A percentile compares a stretch with the other conserved stretches of the same genome.
Conservation (phyloP, 169 alveolate species). For the Hepatocystis sp. region DNA sequence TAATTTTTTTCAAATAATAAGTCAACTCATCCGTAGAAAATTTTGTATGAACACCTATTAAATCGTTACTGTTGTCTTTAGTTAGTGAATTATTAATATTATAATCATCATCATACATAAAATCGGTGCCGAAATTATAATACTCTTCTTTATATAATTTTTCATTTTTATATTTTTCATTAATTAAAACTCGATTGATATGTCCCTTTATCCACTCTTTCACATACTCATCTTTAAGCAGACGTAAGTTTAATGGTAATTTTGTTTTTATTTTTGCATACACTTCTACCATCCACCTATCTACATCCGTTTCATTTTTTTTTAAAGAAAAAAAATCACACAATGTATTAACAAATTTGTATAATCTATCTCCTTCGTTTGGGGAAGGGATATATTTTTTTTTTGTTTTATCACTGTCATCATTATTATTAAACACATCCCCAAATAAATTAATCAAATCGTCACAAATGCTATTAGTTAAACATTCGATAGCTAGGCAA, state of each 20-base stretch:
- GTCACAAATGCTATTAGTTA: slow-evolving; percentile 60
- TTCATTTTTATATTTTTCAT: slow-evolving; percentile 56
- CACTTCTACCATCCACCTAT: slow-evolving; percentile 59
- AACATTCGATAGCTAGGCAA: slow-evolving; percentile 56
- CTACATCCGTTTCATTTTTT: slow-evolving; percentile 55
- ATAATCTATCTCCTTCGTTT: slow-evolving; percentile 58
- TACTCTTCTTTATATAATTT: slow-evolving; percentile 55
- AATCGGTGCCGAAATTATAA: slow-evolving; percentile 68
- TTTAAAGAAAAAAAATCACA: slow-evolving; percentile 60
- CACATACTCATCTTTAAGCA: slow-evolving; percentile 29
- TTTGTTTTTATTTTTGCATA: slow-evolving; percentile 35
- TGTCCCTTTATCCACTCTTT: slow-evolving; percentile 62
- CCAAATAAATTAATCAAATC: slow-evolving; percentile 67
- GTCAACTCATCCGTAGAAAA: slow-evolving; percentile 57
- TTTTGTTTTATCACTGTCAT: too few relatives aligned
- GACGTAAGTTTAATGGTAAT: slow-evolving; percentile 40
- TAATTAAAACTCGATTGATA: slow-evolving; percentile 35
- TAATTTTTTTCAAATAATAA: slow-evolving; percentile 42
- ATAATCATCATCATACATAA: too few relatives aligned
- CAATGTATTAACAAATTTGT: slow-evolving; percentile 42
- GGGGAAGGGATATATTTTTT: slow-evolving; percentile 24
- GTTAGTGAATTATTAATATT: slow-evolving; percentile 21
- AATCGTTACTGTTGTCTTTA: not conserved
- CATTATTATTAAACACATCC: too few relatives aligned
- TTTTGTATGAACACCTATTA: slow-evolving; percentile 13